Conservation (phyloP, 1,139 yeast species). For the Diutina pseudorugosa region DNA sequence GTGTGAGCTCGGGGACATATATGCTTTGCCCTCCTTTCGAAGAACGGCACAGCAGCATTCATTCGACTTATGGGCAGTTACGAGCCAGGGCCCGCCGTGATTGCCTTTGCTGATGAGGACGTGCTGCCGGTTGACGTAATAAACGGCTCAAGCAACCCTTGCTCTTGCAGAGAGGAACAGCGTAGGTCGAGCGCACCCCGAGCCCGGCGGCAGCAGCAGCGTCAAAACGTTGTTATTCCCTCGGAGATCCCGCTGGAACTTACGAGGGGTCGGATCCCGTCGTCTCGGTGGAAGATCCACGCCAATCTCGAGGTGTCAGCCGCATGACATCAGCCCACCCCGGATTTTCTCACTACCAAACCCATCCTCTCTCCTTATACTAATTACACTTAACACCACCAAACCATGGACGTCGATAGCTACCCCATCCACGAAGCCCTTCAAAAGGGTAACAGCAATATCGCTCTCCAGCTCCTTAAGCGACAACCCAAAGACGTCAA, state of each 20-base stretch:
- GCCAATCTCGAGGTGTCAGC: background rate
- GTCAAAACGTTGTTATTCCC: background rate
- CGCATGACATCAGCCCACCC: background rate
- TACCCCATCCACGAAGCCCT: conserved; percentile 39
- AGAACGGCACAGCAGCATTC: too few relatives aligned
- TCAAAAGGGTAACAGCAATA: conserved; percentile 37
- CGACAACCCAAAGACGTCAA: conserved; percentile 35
- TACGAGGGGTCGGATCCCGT: too few relatives aligned
- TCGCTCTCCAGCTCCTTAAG: conserved; percentile 35
- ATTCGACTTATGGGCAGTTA: too few relatives aligned
- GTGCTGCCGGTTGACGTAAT: conserved; percentile 1
- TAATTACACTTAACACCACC: background rate
- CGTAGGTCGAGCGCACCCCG: background rate
- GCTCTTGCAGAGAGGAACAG: background rate
- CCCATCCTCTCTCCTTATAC: background rate
- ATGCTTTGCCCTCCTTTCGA: too few relatives aligned
- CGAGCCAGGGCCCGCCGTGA: background rate
- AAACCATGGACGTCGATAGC: background rate
- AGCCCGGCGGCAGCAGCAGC: background rate
- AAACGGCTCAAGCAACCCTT: conserved; percentile 2
- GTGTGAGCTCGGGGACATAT: background rate
- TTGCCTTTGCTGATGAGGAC: background rate
- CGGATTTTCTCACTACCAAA: too few relatives aligned
- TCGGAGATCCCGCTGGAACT: too few relatives aligned
- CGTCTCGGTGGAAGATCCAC: too few relatives aligned